These are phyloP conservation scores for Haplosporangium gracile DNA, from an alignment of 192 early-diverging fungal species.

Conservation along the genomic window DNA sequence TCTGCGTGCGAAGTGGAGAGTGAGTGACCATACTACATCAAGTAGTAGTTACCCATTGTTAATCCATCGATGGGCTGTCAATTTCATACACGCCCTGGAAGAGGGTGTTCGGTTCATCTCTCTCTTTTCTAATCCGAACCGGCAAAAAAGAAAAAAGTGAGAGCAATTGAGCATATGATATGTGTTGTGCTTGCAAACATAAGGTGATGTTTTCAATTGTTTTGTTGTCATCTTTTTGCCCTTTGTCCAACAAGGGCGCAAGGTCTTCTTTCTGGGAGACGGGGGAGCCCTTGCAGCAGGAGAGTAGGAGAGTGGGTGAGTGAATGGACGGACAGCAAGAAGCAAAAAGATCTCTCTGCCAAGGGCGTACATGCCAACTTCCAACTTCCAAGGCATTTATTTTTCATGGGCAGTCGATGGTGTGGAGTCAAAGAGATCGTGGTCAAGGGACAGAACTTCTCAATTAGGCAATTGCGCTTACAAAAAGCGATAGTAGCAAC, in stretches of 20 bases:
- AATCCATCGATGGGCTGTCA: background rate
- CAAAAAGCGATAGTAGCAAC: background rate
- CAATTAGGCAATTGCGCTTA: constrained; percentile 11
- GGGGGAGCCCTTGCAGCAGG: background rate
- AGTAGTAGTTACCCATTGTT: too few relatives aligned
- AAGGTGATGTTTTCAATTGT: background rate
- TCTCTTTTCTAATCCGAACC: background rate
- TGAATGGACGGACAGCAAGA: background rate
- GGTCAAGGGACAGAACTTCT: background rate
- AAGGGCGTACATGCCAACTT: too few relatives aligned
- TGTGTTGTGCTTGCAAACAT: background rate
- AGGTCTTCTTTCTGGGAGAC: background rate
- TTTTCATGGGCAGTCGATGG: background rate
- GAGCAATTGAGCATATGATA: background rate
- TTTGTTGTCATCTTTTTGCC: background rate
- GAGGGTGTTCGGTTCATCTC: background rate
- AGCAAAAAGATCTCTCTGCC: background rate
- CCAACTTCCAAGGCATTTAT: background rate
- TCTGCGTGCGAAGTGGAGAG: background rate
- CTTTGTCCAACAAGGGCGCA: background rate
- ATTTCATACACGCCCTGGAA: background rate
- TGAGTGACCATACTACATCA: background rate
- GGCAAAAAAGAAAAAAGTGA: background rate
- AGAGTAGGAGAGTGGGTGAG: background rate
- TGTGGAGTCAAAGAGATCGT: background rate